Evolutionary conservation across 148 eudicot species (phyloP).

Genomic region (Tetragonia tetragonoides): DNA sequence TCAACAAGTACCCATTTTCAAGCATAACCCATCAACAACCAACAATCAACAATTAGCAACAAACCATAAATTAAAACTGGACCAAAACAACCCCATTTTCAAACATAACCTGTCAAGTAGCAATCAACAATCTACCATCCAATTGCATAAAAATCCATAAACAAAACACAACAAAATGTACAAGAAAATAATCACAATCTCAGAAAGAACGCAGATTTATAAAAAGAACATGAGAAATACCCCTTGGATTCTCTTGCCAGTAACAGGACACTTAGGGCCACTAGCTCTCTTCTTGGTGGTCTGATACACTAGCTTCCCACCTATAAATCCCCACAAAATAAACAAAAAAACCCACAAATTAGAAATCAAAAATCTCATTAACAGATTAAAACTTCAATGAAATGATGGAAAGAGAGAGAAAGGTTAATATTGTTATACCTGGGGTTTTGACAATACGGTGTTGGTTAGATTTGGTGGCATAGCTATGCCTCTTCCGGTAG

Average conservation of each 20-base stretch:
- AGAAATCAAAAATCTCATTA: background rate
- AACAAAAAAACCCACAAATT: background rate
- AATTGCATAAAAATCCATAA: background rate
- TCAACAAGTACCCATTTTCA: background rate
- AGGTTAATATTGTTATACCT: conserved; percentile 27
- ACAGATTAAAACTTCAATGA: background rate
- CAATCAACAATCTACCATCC: background rate
- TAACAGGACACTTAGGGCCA: conserved; percentile 73
- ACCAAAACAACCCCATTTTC: background rate
- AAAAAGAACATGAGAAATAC: conserved; percentile 21
- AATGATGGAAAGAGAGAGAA: background rate
- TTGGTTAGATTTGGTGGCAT: conserved; percentile 67
- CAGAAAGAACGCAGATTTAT: background rate
- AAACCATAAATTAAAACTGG: background rate
- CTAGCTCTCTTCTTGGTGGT: conserved; percentile 70
- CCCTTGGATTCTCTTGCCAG: conserved; percentile 88
- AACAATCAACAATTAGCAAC: background rate
- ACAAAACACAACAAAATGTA: background rate
- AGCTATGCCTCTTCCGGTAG: conserved; percentile 54
- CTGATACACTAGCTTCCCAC: conserved; percentile 64
- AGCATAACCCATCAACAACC: background rate
- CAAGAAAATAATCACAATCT: background rate
- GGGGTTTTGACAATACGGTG: conserved; percentile 65
- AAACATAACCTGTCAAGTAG: background rate
- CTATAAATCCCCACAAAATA: conserved; percentile 18